Evolutionary conservation across 2,329 filamentous ascomycete genomes (phyloP), one percentile per base, ranked within the genome.

Genomic region (Colletotrichum musae): DNA sequence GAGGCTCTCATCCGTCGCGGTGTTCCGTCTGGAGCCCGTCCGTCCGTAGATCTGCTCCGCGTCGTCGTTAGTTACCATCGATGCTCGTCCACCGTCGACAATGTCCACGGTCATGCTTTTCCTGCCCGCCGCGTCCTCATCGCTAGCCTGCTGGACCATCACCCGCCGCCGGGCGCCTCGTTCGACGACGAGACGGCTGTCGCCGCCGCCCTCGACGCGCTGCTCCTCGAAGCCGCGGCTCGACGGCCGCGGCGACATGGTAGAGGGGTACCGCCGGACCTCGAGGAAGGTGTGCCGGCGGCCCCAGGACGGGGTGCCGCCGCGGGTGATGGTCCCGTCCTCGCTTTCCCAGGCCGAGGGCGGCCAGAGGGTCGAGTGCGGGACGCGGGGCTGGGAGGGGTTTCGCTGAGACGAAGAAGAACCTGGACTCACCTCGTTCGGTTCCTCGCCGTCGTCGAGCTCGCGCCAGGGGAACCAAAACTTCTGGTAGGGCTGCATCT

Each of bases 391-490:
- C 39, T 12, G 1, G n/a, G 12, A 45, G 58, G 16, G 26, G 52
- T 18, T 2, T 24, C 21, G 21, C 18, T 15, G 21, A 53, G 36
- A 36, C n/a, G 48, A 21, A 26, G 13, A n/a, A 24, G 21, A 24
- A 24, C 21, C 21, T 24, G 21, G 21, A 61, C 68, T 70, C 26
- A 70, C 68, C 53, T 70, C 41, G 45, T 61, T 51, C 16, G 56
- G 21, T 12, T 57, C 68, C 28, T 64, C 68, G n/a, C 50, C 60
- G n/a, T 67, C 58, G 16, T 62, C 57, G 39, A 68, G 52, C 28
- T 70, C 66, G 45, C 58, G 58, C 70, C 70, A 71, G 52, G 70
- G 70, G 56, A 72, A 71, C 69, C 69, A 71, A 24, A 39, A 64
- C 18, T 32, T 48, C 10, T 59, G 36, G 50, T 51, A 57, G 10